Conservation (phyloP, 352 stramenopile genomes). For the Pythium sukuiense region DNA sequence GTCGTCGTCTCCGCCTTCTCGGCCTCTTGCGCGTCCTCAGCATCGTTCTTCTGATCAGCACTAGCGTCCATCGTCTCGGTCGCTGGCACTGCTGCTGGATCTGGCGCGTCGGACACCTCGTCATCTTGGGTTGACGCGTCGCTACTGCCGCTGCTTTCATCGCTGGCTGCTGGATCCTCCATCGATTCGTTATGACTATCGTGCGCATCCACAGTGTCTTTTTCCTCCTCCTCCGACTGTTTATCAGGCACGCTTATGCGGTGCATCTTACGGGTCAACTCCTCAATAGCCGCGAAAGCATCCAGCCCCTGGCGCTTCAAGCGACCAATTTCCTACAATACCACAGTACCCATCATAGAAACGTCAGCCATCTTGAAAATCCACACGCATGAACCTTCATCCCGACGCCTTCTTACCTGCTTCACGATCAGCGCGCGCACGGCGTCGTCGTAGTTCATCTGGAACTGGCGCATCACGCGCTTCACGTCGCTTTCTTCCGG, state of each 20-base stretch:
- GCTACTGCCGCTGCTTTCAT: constrained; percentile 12
- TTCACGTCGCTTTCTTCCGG: constrained; percentile 64
- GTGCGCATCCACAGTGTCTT: constrained; percentile 3
- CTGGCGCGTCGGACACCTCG: neutral
- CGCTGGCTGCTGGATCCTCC: neutral
- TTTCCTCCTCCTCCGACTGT: constrained; percentile 17
- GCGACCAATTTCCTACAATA: constrained; percentile 60
- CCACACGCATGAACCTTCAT: neutral
- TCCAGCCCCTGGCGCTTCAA: constrained; percentile 77
- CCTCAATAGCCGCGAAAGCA: constrained; percentile 82
- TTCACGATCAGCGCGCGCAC: constrained; percentile 85
- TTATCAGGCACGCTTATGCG: constrained; percentile 24
- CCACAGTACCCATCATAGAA: neutral
- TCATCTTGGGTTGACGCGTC: constrained; percentile 2
- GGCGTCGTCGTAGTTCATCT: constrained; percentile 86
- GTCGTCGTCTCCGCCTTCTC: neutral
- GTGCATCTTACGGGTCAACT: constrained; percentile 84
- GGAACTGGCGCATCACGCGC: constrained; percentile 81
- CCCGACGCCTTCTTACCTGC: constrained; percentile 34
- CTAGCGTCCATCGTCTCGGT: neutral
- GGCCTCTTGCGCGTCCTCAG: neutral
- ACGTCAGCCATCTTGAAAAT: neutral
- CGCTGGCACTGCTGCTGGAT: neutral
- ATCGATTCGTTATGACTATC: constrained; percentile 11
- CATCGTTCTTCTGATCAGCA: constrained; percentile 19